Evolutionary conservation across 164 flowering plant genomes (phyloP), one percentile per base, ranked within the genome.

Genomic region (Berberis thunbergii): DNA sequence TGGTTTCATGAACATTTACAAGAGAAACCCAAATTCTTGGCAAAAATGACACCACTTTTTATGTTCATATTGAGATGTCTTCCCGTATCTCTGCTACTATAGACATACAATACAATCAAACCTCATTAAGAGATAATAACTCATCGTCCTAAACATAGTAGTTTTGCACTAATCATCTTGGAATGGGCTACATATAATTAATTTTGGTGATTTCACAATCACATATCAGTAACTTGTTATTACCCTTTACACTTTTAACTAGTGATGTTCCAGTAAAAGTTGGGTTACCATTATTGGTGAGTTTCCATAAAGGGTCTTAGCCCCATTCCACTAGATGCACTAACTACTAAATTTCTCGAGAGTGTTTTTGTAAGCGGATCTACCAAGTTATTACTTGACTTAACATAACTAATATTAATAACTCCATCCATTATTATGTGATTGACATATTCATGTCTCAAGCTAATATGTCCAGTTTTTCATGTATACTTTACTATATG

Each of bases 1-100:
- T 53, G 55, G 55, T 53, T 53, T 53, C 55, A 53, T 53, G 55
- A 53, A 8, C 55, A 53, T 53, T 53, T 53, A 53, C 55, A 53
- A 53, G 55, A 53, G 11, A 8, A 11, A 53, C 1, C 6, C 55
- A 1, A 6, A 53, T 0, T 53, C 55, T 53, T 53, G 55, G 4
- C 11, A 6, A n/a, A 53, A 53, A n/a, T n/a, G 55, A 53, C 55
- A 53, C 55, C 55, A 53, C n/a, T 11, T 53, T n/a, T 53, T 46
- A 53, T 53, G 55, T 53, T 46, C 55, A 53, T n/a, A 53, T 53
- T 6, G 55, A n/a, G 11, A n/a, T 6, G 55, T 53, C n/a, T 46
- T 46, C 4, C 49, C 49, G 26, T 26, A 26, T 26, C 26, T 26
- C 0, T 26, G 26, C 26, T 26, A 26, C 8, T 4, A 46, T 4